Evolutionary conservation across 352 stramenopile genomes (phyloP).

Genomic region (Discostella stelligera): DNA sequence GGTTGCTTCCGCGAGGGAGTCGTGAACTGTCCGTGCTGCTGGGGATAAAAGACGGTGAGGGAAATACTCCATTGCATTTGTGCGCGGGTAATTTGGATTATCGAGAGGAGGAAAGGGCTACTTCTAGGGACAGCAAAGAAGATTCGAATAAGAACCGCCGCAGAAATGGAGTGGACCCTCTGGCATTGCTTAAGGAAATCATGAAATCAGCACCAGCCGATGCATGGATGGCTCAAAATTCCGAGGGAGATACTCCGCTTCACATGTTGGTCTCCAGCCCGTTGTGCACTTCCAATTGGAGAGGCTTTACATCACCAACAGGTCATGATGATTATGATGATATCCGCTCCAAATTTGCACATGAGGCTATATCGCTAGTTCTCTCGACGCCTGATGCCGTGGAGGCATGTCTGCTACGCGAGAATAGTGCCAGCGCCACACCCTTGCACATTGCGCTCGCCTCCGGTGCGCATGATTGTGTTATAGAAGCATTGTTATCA

Average conservation of each 20-base stretch:
- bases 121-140: neutral
- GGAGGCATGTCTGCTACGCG: constrained; percentile 16
- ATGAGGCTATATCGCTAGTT: constrained; percentile 26
- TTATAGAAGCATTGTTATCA: constrained; percentile 51
- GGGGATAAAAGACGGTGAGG: constrained; percentile 33
- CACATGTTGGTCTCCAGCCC: constrained; percentile 52
- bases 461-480: constrained; percentile 41
- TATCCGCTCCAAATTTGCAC: constrained; percentile 28
- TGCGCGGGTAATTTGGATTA: constrained; percentile 53
- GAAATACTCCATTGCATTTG: constrained; percentile 60
- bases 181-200: constrained; percentile 51
- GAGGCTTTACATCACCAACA: neutral
- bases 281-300: constrained; percentile 25
- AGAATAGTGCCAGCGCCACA: constrained; percentile 29
- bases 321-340: constrained; percentile 8
- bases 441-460: constrained; percentile 57
- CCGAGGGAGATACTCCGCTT: constrained; percentile 55
- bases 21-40: constrained; percentile 33
- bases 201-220: constrained; percentile 26
- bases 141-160: neutral
- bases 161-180: neutral
- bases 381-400: constrained; percentile 16
- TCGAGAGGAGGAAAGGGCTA: neutral
- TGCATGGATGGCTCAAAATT: constrained; percentile 49
- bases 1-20: constrained; percentile 32